Conservation (phyloP, 129 eudicot genomes). For the Artemisia argyi region DNA sequence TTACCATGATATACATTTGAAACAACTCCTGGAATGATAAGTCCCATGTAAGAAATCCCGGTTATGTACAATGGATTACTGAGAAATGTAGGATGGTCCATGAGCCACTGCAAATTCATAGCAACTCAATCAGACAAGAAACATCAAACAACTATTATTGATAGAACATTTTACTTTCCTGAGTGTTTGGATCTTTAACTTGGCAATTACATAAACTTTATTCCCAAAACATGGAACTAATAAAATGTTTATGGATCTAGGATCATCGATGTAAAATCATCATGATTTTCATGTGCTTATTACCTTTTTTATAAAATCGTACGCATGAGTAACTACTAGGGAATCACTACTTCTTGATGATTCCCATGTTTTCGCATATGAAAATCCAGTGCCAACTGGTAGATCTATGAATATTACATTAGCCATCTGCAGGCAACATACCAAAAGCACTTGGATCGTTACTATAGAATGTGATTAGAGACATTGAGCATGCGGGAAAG, state of each 20-base stretch:
- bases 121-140: background rate
- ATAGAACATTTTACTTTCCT: too few species aligned
- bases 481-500: background rate
- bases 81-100: constrained; percentile 34
- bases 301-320: constrained; percentile 32
- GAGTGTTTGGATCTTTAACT: too few species aligned
- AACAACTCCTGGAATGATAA: constrained; percentile 34
- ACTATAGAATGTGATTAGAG: background rate
- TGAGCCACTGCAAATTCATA: constrained; percentile 33
- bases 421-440: constrained; percentile 23
- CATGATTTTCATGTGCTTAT: background rate
- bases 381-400: constrained; percentile 43
- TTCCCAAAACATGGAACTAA: too few species aligned
- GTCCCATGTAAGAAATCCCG: constrained; percentile 40
- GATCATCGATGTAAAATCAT: background rate
- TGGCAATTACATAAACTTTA: too few species aligned
- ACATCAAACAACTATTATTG: too few species aligned
- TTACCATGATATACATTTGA: constrained; percentile 30
- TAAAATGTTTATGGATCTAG: too few species aligned
- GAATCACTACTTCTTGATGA: constrained; percentile 24
- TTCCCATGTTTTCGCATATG: constrained; percentile 29
- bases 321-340: constrained; percentile 23
- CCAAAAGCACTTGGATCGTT: background rate
- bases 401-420: constrained; percentile 34
- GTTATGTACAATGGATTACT: constrained; percentile 35